phyloP scores from a whole-genome alignment of 2,329 filamentous ascomycete genomes.

The Phyllosticta citriasiana region DNA sequence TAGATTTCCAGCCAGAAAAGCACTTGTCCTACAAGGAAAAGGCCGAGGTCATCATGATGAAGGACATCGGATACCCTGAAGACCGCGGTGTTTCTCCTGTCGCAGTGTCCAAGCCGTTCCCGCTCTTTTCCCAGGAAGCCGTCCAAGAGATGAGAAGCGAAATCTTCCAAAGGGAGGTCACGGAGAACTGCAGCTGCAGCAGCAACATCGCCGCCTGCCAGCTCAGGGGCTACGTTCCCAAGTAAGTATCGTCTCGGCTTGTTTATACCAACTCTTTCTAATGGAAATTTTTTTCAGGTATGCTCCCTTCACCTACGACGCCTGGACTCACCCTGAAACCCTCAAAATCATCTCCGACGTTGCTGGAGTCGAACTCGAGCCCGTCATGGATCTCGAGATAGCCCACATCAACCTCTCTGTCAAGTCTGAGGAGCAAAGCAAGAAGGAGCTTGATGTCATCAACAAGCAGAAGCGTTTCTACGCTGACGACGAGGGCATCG shows the following conservation, averaged over 20 bases:
- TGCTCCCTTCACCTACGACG: slow-evolving; percentile 55
- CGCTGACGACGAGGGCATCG: slow-evolving; percentile 33
- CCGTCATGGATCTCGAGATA: slow-evolving; percentile 48
- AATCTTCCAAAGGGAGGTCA: slow-evolving; percentile 48
- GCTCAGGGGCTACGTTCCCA: slow-evolving; percentile 44
- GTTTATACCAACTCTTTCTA: not conserved
- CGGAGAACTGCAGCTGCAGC: slow-evolving; percentile 46
- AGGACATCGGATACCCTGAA: slow-evolving; percentile 48
- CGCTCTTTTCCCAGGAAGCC: slow-evolving; percentile 52
- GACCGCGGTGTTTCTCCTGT: slow-evolving; percentile 50
- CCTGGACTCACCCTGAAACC: slow-evolving; percentile 48
- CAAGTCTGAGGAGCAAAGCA: slow-evolving; percentile 39
- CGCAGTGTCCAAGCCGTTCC: slow-evolving; percentile 56
- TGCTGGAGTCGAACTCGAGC: slow-evolving; percentile 49
- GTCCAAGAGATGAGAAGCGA: slow-evolving; percentile 53
- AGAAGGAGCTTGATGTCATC: slow-evolving; percentile 32
- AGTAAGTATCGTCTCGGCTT: slow-evolving; percentile 36
- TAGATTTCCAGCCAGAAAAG: slow-evolving; percentile 43
- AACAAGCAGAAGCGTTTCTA: slow-evolving; percentile 27
- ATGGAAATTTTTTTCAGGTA: slow-evolving; percentile 33
- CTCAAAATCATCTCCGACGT: slow-evolving; percentile 45
- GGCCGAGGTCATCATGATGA: slow-evolving; percentile 48
- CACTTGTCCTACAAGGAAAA: slow-evolving; percentile 47
- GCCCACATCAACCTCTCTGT: slow-evolving; percentile 48
- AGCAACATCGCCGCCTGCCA: slow-evolving; percentile 50